Base-by-base conservation (phyloP, 345 rosid genomes). In the Punica granatum region DNA sequence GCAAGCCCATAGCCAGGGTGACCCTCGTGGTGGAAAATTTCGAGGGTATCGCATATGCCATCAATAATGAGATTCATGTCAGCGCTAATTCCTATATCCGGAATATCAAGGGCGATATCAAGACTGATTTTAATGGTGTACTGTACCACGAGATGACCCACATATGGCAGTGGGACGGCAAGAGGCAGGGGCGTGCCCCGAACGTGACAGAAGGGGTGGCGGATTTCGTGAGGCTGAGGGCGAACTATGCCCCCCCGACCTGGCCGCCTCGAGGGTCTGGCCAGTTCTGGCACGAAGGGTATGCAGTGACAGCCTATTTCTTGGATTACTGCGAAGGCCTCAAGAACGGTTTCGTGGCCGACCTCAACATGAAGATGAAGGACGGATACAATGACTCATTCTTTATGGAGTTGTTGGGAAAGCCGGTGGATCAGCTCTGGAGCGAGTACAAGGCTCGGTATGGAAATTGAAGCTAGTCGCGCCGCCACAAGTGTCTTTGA, bases 61-160 rank as follows among this genome's bases (percentile, higher is more conserved):
- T 1, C 69, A 73, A 70, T 58, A 48, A 70, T 13, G 77, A 78
- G 66, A 83, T 80, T n/a, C 84, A 80, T 23, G 60, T 83, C 31
- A 76, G 70, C 35, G 80, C 79, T 16, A 16, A 41, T 0, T 67
- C 59, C 4, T 77, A 75, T 43, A 56, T 78, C 0, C 76, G 64
- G 25, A 66, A 43, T 26, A 73, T 70, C 67, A 13, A 60, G 7
- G 90, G 89, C 2, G 81, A 88, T 23, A 48, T 81, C 1, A 85
- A 33, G 64, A 67, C 46, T 18, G 90, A 85, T 56, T 75, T 84
- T 56, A 79, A 67, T 0, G 89, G 92, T 0, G 86, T 90, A 3
- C 63, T 90, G 56, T 88, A 88, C 54, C 90, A 88, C 46, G 97
- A 84, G 65, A 85, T 84, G 80, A 71, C 82, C 0, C 90, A 87